Percentiles rank a stretch among this genome's conserved stretches.
Evolutionary conservation across 2,329 filamentous ascomycete species (phyloP).

Genomic region (Hypoxylon sp.): DNA sequence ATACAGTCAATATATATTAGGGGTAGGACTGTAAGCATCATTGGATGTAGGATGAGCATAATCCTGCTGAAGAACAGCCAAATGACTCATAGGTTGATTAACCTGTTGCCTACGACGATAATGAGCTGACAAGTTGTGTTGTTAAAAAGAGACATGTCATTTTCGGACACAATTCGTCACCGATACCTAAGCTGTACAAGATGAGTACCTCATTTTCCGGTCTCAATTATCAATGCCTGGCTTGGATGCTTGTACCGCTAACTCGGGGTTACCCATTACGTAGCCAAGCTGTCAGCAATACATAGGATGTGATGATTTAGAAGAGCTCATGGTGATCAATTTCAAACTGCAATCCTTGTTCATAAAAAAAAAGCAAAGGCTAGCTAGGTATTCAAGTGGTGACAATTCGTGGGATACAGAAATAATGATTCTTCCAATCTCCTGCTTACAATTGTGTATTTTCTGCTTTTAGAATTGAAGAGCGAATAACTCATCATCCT

Average conservation of each 20-base stretch:
- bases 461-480: background rate
- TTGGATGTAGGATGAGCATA: conserved; percentile 4
- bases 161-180: conserved; percentile 6
- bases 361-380: conserved; percentile 5
- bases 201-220: background rate
- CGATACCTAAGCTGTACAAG: conserved; percentile 11
- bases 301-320: background rate
- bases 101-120: background rate
- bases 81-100: conserved; percentile 15
- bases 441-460: background rate
- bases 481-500: background rate
- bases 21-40: conserved; percentile 1
- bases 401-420: background rate
- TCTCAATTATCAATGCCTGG: background rate
- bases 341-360: background rate
- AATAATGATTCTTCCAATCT: background rate
- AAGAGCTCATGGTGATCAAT: background rate
- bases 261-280: background rate
- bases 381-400: background rate
- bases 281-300: background rate
- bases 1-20: conserved; percentile 17
- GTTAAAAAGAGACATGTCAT: conserved; percentile 38
- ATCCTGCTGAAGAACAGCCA: conserved; percentile 10
- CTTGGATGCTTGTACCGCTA: background rate
- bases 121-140: conserved; percentile 27